phyloP scores from a whole-genome alignment of 2,329 filamentous ascomycete species.

The Metarhizium rileyi region DNA sequence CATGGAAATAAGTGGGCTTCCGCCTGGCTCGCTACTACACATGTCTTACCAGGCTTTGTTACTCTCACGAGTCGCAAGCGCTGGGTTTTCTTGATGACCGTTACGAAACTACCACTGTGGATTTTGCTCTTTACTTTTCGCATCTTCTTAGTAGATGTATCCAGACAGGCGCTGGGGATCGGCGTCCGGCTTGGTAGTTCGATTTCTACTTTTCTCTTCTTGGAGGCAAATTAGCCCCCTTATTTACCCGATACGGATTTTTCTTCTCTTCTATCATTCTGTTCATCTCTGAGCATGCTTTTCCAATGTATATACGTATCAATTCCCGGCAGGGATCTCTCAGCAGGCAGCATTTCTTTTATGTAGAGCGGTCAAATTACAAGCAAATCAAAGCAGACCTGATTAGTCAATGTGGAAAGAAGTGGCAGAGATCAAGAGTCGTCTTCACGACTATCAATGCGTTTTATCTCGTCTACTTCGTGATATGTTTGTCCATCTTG shows the following conservation, averaged over 20 bases:
- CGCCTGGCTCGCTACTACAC: background rate
- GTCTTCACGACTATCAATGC: slow-evolving; percentile 15
- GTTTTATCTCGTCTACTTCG: slow-evolving; percentile 20
- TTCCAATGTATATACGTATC: background rate
- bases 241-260: background rate
- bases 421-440: slow-evolving; percentile 2
- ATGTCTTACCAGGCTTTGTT: background rate
- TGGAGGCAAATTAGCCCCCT: background rate
- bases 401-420: background rate
- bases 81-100: slow-evolving; percentile 4
- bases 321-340: background rate
- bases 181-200: slow-evolving; percentile 1
- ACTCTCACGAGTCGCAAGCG: background rate
- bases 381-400: background rate
- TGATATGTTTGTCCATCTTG: slow-evolving; percentile 10
- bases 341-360: background rate
- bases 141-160: slow-evolving; percentile 4
- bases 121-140: background rate
- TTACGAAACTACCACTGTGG: slow-evolving; percentile 1
- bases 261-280: background rate
- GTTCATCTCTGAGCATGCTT: background rate
- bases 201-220: background rate
- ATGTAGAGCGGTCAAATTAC: background rate
- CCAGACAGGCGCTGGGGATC: slow-evolving; percentile 1
- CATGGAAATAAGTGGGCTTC: background rate